phyloP scores from a whole-genome alignment of 2,329 filamentous ascomycete genomes.

The Cercospora berteroae region DNA sequence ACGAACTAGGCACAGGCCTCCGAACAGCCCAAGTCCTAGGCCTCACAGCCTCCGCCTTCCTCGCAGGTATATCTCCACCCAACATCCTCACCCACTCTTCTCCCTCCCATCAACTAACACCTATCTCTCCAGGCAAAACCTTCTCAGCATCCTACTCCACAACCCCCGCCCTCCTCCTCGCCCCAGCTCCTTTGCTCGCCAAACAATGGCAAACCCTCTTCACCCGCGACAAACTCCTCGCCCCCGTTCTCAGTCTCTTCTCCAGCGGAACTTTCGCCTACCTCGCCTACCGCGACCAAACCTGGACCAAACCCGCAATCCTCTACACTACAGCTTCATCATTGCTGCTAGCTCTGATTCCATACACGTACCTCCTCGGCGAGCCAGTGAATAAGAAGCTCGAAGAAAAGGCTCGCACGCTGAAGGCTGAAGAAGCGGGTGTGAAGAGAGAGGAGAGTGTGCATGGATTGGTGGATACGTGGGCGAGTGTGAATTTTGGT shows the following conservation, averaged over 20 bases:
- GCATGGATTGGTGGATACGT: constrained; percentile 55
- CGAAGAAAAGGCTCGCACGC: constrained; percentile 44
- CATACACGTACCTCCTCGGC: constrained; percentile 54
- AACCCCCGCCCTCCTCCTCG: constrained; percentile 55
- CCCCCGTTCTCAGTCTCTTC: constrained; percentile 43
- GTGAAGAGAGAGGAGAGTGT: constrained; percentile 46
- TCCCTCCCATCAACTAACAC: background rate
- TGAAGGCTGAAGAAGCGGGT: constrained; percentile 40
- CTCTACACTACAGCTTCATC: constrained; percentile 50
- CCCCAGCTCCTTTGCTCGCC: constrained; percentile 56
- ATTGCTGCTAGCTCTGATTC: constrained; percentile 49
- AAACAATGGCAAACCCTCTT: constrained; percentile 54
- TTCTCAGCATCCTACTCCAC: constrained; percentile 41
- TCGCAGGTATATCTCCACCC: constrained; percentile 39
- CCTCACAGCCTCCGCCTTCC: constrained; percentile 51
- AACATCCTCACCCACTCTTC: background rate
- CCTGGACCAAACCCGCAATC: constrained; percentile 36
- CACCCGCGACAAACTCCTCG: constrained; percentile 41
- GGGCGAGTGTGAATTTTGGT: constrained; percentile 55
- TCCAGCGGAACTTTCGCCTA: constrained; percentile 41
- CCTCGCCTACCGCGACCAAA: constrained; percentile 44
- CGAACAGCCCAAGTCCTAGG: constrained; percentile 52
- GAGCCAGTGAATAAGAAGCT: constrained; percentile 51
- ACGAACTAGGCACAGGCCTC: constrained; percentile 34
- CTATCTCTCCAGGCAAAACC: constrained; percentile 35